Percentiles rank a stretch among this genome's conserved stretches.
Conservation (phyloP, 805 yeast species). For the Pichia pseudocactophila region DNA sequence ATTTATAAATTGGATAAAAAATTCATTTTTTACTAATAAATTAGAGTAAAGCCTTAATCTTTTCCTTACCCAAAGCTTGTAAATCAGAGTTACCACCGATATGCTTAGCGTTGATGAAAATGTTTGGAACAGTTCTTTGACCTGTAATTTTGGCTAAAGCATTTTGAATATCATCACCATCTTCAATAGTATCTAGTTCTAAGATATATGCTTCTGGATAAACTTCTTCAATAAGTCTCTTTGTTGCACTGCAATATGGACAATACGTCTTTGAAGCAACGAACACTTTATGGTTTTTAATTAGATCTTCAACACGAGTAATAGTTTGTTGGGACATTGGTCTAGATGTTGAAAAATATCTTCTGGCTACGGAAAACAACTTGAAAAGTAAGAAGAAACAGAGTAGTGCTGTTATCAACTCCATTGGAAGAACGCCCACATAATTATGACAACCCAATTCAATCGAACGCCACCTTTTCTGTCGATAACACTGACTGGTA, state of each 20-base stretch:
- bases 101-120: conserved; percentile 85
- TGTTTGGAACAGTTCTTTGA: conserved; percentile 89
- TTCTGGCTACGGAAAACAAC: conserved; percentile 23
- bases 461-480: not conserved
- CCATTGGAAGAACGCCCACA: conserved; percentile 1
- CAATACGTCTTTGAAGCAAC: conserved; percentile 77
- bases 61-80: conserved; percentile 47
- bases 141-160: conserved; percentile 73
- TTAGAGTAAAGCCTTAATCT: conserved; percentile 12
- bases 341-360: conserved; percentile 24
- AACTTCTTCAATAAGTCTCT: conserved; percentile 30
- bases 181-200: conserved; percentile 46
- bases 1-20: no score
- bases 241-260: conserved; percentile 52
- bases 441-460: not conserved
- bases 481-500: no score
- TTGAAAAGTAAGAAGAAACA: conserved; percentile 15
- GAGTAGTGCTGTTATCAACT: not conserved
- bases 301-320: conserved; percentile 52
- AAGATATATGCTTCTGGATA: conserved; percentile 43
- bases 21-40: no score
- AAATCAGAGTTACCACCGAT: conserved; percentile 93
- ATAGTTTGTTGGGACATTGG: conserved; percentile 55
- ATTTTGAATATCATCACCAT: conserved; percentile 74
- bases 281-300: conserved; percentile 58